A percentile compares a stretch with the other conserved stretches of the same genome.
Evolutionary conservation across 345 rosid species (phyloP).

Genomic region (Salix udensis): DNA sequence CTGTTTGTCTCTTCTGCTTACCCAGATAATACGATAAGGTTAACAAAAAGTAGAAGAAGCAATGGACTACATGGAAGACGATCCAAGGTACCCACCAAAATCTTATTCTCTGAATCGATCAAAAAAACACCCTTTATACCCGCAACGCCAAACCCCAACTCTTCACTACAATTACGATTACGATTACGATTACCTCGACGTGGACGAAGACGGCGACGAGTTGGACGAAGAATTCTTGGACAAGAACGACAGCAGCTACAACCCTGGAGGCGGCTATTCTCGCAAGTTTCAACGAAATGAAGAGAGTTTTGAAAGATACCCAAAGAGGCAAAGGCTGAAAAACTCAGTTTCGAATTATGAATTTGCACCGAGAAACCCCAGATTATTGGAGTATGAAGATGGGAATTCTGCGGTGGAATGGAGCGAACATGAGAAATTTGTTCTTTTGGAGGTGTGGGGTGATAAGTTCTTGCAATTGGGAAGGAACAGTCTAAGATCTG

Average conservation of each 20-base stretch:
- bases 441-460: constrained; percentile 58
- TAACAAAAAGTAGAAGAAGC: too few relatives aligned
- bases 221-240: constrained; percentile 14
- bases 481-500: constrained; percentile 48
- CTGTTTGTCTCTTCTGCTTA: too few relatives aligned
- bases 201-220: constrained; percentile 19
- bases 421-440: constrained; percentile 40
- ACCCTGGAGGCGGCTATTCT: constrained; percentile 10
- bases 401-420: constrained; percentile 16
- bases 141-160: constrained; percentile 21
- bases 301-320: constrained; percentile 29
- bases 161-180: constrained; percentile 12
- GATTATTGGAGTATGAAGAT: not conserved
- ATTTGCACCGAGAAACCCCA: constrained; percentile 19
- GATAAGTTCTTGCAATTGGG: constrained; percentile 50
- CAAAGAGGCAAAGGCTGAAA: constrained; percentile 39
- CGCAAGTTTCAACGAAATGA: constrained; percentile 17
- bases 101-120: constrained; percentile 30
- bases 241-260: constrained; percentile 1
- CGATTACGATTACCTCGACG: constrained; percentile 16
- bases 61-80: constrained; percentile 32
- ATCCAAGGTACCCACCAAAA: constrained; percentile 25
- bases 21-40: not conserved
- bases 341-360: constrained; percentile 26
- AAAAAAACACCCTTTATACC: constrained; percentile 16